These are phyloP conservation scores for Bryum argenteum DNA, from an alignment of 225 moss, liverwort and hornwort genomes.

Conservation along the genomic window DNA sequence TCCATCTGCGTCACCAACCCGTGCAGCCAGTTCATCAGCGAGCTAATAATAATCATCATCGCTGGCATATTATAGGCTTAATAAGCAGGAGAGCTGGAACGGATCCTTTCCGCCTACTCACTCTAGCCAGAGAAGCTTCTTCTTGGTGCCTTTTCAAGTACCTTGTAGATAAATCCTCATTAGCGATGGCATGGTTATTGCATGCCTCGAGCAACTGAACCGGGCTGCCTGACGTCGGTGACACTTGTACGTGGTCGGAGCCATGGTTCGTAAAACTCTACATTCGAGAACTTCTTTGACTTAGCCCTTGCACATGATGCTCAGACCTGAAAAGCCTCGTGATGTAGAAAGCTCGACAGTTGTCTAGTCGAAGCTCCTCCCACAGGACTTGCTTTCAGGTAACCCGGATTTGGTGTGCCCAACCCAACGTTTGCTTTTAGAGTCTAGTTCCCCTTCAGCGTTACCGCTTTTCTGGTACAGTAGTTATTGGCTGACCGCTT, in stretches of 20 bases:
- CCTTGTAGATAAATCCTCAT: background rate
- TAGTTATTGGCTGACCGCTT: background rate
- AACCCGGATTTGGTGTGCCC: slow-evolving; percentile 5
- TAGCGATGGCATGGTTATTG: background rate
- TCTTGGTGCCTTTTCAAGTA: too few species aligned
- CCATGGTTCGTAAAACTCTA: background rate
- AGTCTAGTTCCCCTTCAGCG: background rate
- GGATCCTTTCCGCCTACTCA: background rate
- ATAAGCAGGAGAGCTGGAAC: too few species aligned
- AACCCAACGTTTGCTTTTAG: slow-evolving; percentile 8
- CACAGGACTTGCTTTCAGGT: slow-evolving; percentile 4
- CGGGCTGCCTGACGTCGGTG: background rate
- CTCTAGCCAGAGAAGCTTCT: background rate
- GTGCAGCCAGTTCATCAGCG: background rate
- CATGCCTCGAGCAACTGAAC: background rate
- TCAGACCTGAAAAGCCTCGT: too few species aligned
- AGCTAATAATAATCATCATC: background rate
- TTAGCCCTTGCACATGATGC: background rate
- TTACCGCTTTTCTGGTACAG: background rate
- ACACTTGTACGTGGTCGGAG: slow-evolving; percentile 23
- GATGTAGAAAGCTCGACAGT: background rate
- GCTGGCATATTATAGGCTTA: background rate
- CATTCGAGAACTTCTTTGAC: background rate
- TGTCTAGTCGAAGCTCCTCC: background rate
- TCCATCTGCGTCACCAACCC: background rate